Percentiles rank a stretch among this genome's conserved stretches.
These are phyloP conservation scores for Blastomyces parvus DNA, from an alignment of 2,329 filamentous ascomycete species.

Conservation along the genomic window DNA sequence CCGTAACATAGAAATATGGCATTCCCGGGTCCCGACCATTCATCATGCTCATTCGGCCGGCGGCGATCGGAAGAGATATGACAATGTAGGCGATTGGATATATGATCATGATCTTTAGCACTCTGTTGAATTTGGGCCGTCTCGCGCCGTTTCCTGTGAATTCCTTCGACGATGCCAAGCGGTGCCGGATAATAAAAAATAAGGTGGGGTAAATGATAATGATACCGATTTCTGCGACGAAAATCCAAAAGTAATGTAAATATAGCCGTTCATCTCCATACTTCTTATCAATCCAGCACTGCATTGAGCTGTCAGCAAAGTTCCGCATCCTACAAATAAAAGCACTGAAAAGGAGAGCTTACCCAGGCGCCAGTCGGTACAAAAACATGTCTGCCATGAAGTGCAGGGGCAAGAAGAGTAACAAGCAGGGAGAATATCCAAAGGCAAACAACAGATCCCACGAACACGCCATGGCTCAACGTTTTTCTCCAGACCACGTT, in stretches of 20 bases:
- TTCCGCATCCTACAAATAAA: neutral
- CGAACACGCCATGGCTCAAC: slow-evolving; percentile 37
- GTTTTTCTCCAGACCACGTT: slow-evolving; percentile 40
- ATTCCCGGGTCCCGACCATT: slow-evolving; percentile 24
- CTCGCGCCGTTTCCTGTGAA: slow-evolving; percentile 18
- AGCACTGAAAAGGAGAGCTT: neutral
- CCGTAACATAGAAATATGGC: slow-evolving; percentile 43
- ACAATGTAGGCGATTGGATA: slow-evolving; percentile 47
- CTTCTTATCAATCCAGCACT: slow-evolving; percentile 41
- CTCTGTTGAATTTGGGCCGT: slow-evolving; percentile 22
- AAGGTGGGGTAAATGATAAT: slow-evolving; percentile 40
- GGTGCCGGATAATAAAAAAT: slow-evolving; percentile 40
- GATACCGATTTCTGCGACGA: slow-evolving; percentile 43
- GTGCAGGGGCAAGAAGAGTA: slow-evolving; percentile 19
- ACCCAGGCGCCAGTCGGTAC: neutral
- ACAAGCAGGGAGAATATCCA: slow-evolving; percentile 40
- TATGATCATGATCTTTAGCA: slow-evolving; percentile 40
- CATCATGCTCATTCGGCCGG: slow-evolving; percentile 34
- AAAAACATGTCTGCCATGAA: neutral
- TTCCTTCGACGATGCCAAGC: slow-evolving; percentile 31
- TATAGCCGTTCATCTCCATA: slow-evolving; percentile 39
- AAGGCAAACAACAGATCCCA: slow-evolving; percentile 34
- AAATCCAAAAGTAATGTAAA: slow-evolving; percentile 47
- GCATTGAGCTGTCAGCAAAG: neutral
- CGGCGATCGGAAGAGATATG: slow-evolving; percentile 53